Evolutionary conservation across 208 protist species (phyloP).

Genomic region (Strigomonas culicis): DNA sequence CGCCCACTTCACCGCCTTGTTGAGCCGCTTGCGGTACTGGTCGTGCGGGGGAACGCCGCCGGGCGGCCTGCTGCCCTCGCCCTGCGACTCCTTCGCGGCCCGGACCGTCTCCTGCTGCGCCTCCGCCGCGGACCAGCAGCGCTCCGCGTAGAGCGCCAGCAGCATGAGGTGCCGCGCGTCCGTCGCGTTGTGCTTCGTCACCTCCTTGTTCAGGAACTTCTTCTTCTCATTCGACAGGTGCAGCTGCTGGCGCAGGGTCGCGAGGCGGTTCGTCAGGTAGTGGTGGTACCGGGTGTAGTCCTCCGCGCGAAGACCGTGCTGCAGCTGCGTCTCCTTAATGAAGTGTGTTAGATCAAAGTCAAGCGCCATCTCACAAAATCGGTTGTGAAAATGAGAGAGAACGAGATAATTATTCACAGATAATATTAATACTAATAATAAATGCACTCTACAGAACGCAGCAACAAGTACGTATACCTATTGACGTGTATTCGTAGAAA

Average conservation of each 20-base stretch:
- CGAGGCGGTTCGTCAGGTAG: constrained; percentile 77
- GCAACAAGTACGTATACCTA: too few species aligned
- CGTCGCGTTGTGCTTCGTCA: constrained; percentile 58
- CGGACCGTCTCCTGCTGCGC: constrained; percentile 47
- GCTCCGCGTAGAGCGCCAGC: constrained; percentile 74
- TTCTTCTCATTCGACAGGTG: constrained; percentile 72
- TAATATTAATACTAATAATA: neutral
- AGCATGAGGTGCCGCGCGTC: constrained; percentile 70
- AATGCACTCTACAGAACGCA: too few species aligned
- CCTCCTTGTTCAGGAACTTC: constrained; percentile 72
- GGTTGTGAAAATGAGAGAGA: neutral
- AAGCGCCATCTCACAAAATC: constrained; percentile 22
- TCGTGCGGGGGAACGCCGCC: constrained; percentile 54
- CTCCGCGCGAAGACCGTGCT: constrained; percentile 80
- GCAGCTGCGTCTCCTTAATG: constrained; percentile 83
- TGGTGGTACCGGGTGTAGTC: constrained; percentile 80
- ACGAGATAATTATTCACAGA: neutral
- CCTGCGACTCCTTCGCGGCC: constrained; percentile 24
- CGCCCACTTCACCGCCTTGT: constrained; percentile 82
- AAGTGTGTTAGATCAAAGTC: constrained; percentile 73
- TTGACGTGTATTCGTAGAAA: neutral
- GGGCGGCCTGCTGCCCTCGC: constrained; percentile 32
- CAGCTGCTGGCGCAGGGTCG: constrained; percentile 70
- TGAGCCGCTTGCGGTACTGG: constrained; percentile 81
- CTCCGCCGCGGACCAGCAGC: constrained; percentile 82